phyloP scores from a whole-genome alignment of 768 basidiomycete species.

The Paxillus involutus region DNA sequence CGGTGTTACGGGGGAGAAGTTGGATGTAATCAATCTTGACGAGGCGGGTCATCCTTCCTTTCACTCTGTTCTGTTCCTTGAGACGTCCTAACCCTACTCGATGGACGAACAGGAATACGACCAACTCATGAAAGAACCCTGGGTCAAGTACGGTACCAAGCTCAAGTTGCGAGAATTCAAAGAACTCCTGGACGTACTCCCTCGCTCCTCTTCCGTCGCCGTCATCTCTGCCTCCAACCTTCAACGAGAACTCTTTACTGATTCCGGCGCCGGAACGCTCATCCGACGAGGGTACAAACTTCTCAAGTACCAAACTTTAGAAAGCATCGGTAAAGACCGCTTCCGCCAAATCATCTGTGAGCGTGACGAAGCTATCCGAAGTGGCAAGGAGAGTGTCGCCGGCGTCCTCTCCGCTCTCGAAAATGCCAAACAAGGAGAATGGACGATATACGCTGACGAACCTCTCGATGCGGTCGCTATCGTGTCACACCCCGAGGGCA shows the following conservation, averaged over 20 bases:
- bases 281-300: conserved; percentile 98
- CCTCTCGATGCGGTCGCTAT: conserved; percentile 94
- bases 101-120: conserved; percentile 76
- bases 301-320: conserved; percentile 82
- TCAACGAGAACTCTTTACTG: conserved; percentile 98
- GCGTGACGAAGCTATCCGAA: conserved; percentile 88
- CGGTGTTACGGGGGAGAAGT: conserved; percentile 93
- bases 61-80: background rate
- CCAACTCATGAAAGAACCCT: conserved; percentile 93
- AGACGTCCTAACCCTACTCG: background rate
- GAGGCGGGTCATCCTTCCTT: conserved; percentile 53
- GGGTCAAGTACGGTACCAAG: conserved; percentile 99
- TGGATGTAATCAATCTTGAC: conserved; percentile 95
- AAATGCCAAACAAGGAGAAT: conserved; percentile 77
- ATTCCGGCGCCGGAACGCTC: conserved; percentile 95
- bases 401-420: conserved; percentile 62
- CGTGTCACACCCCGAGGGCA: conserved; percentile 87
- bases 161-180: conserved; percentile 99
- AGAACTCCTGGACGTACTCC: conserved; percentile 96
- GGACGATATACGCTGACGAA: conserved; percentile 98
- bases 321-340: conserved; percentile 87
- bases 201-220: conserved; percentile 96
- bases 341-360: conserved; percentile 95
- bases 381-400: conserved; percentile 82
- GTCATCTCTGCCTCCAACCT: conserved; percentile 92